Conservation (phyloP, 1,284 basidiomycete genomes). For the Neonothopanus nambi region DNA sequence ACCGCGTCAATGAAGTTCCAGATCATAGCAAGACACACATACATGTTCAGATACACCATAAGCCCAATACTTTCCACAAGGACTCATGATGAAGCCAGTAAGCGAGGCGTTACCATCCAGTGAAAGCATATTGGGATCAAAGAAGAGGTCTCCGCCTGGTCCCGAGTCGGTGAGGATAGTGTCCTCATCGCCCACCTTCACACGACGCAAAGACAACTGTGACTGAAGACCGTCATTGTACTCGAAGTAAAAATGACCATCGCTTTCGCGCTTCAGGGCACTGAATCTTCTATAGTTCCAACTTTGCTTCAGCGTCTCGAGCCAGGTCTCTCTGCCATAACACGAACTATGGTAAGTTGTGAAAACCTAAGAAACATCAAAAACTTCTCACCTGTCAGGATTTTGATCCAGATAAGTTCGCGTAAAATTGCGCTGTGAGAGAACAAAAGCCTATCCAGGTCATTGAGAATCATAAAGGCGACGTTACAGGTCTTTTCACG, state of each 20-base stretch:
- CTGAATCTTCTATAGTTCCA: slow-evolving; percentile 1
- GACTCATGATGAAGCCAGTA: slow-evolving; percentile 3
- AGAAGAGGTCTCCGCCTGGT: slow-evolving; percentile 3
- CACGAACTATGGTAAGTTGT: too few species aligned
- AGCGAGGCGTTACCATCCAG: slow-evolving; percentile 4
- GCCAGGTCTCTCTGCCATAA: neutral
- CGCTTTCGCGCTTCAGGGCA: slow-evolving; percentile 1
- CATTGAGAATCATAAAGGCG: neutral
- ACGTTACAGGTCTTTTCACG: neutral
- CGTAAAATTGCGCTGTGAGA: neutral
- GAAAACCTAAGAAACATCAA: too few species aligned
- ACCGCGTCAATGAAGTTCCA: too few species aligned
- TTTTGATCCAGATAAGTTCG: neutral
- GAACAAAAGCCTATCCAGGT: neutral
- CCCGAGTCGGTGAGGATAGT: slow-evolving; percentile 2
- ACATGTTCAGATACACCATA: slow-evolving; percentile 7
- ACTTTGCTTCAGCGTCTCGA: slow-evolving; percentile 1
- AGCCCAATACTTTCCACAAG: slow-evolving; percentile 2
- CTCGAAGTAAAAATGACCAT: neutral
- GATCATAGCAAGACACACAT: neutral
- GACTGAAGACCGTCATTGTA: slow-evolving; percentile 4
- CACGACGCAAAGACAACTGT: neutral
- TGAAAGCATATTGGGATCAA: neutral
- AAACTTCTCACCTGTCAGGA: neutral
- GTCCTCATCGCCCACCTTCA: neutral